Evolutionary conservation across 805 yeast genomes (phyloP).

Genomic region (Candida namnaoensis): DNA sequence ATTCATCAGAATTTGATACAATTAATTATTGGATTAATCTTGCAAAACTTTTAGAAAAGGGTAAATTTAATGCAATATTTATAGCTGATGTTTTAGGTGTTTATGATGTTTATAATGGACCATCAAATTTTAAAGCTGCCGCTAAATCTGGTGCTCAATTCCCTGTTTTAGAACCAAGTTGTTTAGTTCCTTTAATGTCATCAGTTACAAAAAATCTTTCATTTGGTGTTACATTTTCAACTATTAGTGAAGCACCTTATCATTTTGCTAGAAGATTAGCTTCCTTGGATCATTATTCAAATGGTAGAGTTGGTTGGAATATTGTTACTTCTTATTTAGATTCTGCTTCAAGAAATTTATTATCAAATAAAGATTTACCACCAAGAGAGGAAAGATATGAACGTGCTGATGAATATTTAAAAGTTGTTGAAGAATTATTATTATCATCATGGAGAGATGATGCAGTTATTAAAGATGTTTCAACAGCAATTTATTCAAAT

Average conservation of each 20-base stretch:
- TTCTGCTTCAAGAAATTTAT: conserved; percentile 26
- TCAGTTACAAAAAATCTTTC: conserved; percentile 26
- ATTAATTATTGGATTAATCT: conserved; percentile 25
- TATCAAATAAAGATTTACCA: conserved; percentile 24
- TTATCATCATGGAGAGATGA: conserved; percentile 30
- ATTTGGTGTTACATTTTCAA: conserved; percentile 30
- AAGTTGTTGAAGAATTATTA: conserved; percentile 26
- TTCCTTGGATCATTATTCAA: conserved; percentile 30
- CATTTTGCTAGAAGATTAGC: conserved; percentile 30
- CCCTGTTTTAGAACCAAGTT: conserved; percentile 31
- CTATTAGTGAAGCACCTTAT: conserved; percentile 31
- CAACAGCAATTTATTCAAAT: conserved; percentile 20
- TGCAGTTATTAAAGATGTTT: conserved; percentile 11
- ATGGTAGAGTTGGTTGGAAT: conserved; percentile 35
- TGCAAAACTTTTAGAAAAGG: conserved; percentile 25
- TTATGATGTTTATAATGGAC: conserved; percentile 25
- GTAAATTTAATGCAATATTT: conserved; percentile 24
- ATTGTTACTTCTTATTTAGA: conserved; percentile 30
- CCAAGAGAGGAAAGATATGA: conserved; percentile 29
- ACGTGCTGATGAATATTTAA: conserved; percentile 29
- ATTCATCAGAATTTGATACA: conserved; percentile 2
- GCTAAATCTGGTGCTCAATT: conserved; percentile 18
- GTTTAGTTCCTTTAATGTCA: conserved; percentile 30
- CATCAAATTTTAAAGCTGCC: conserved; percentile 7
- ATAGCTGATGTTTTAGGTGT: conserved; percentile 29